A percentile compares a stretch with the other conserved stretches of the same genome.
Evolutionary conservation across 2,329 filamentous ascomycete genomes (phyloP).

Genomic region (Phaeosphaeria sp.): DNA sequence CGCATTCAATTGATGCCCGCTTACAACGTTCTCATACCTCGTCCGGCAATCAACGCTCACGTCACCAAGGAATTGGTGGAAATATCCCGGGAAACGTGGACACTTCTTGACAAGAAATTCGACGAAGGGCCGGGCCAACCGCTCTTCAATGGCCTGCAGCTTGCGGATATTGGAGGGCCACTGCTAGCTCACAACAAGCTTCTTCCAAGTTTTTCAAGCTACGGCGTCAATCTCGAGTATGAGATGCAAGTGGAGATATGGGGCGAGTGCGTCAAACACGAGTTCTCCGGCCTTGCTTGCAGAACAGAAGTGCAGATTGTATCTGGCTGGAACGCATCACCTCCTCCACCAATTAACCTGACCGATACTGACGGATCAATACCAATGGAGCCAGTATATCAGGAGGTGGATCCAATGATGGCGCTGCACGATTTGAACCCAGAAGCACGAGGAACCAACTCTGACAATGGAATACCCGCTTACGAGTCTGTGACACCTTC

Average conservation of each 20-base stretch:
- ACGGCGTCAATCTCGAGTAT: constrained; percentile 31
- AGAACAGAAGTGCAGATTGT: constrained; percentile 26
- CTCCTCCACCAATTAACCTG: background rate
- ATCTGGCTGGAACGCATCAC: constrained; percentile 10
- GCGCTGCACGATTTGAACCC: background rate
- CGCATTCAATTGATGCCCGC: constrained; percentile 26
- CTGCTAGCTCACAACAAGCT: constrained; percentile 11
- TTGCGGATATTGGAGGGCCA: constrained; percentile 15
- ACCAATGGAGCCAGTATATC: constrained; percentile 11
- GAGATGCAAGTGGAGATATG: constrained; percentile 31
- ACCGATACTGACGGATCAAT: background rate
- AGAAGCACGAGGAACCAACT: background rate
- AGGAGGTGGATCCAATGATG: constrained; percentile 14
- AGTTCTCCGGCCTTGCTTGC: constrained; percentile 23
- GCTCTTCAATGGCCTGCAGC: constrained; percentile 21
- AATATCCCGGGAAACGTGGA: constrained; percentile 12
- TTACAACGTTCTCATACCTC: constrained; percentile 22
- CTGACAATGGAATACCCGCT: background rate
- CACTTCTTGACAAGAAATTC: constrained; percentile 26
- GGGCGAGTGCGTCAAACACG: constrained; percentile 35
- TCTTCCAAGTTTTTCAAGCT: constrained; percentile 34
- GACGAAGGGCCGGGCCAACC: constrained; percentile 17
- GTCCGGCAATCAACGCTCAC: constrained; percentile 8
- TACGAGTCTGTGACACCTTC: background rate
- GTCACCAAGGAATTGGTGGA: constrained; percentile 8